phyloP scores from a whole-genome alignment of 139 green algal species.

The Axilococcus clingmanii region DNA sequence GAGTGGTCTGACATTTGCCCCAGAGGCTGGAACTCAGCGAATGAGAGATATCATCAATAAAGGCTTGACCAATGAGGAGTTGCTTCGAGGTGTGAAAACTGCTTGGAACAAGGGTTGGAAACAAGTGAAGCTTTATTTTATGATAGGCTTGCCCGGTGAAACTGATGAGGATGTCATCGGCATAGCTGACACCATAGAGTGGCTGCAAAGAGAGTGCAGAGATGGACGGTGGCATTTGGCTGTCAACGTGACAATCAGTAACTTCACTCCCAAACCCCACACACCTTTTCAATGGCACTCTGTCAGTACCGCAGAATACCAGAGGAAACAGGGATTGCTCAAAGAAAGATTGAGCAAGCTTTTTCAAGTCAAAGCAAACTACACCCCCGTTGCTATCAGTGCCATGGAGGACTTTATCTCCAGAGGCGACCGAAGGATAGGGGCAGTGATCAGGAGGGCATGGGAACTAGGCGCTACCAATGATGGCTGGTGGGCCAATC shows the following conservation, averaged over 20 bases:
- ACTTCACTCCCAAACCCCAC: slow-evolving; percentile 77
- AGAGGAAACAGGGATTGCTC: slow-evolving; percentile 57
- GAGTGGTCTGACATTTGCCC: slow-evolving; percentile 56
- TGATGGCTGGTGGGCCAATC: slow-evolving; percentile 55
- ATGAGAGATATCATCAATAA: slow-evolving; percentile 68
- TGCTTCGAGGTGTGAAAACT: slow-evolving; percentile 56
- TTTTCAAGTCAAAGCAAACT: slow-evolving; percentile 56
- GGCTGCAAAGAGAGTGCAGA: slow-evolving; percentile 54
- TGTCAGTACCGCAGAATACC: slow-evolving; percentile 52
- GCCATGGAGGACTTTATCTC: slow-evolving; percentile 69
- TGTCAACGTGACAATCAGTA: slow-evolving; percentile 60
- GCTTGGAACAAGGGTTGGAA: slow-evolving; percentile 60
- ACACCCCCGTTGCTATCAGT: slow-evolving; percentile 35
- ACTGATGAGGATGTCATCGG: slow-evolving; percentile 69
- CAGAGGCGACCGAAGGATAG: slow-evolving; percentile 38
- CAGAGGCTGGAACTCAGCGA: slow-evolving; percentile 61
- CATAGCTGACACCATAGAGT: slow-evolving; percentile 57
- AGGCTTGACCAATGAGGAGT: slow-evolving; percentile 63
- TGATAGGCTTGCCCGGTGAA: slow-evolving; percentile 63
- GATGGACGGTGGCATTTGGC: slow-evolving; percentile 41
- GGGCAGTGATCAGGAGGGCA: slow-evolving; percentile 42
- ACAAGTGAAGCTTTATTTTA: slow-evolving; percentile 61
- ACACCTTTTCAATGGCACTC: slow-evolving; percentile 70
- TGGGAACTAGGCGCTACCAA: slow-evolving; percentile 69
- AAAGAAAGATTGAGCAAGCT: slow-evolving; percentile 31